Evolutionary conservation across 176 grass and related monocot genomes (phyloP).

Genomic region (Avena atlantica): DNA sequence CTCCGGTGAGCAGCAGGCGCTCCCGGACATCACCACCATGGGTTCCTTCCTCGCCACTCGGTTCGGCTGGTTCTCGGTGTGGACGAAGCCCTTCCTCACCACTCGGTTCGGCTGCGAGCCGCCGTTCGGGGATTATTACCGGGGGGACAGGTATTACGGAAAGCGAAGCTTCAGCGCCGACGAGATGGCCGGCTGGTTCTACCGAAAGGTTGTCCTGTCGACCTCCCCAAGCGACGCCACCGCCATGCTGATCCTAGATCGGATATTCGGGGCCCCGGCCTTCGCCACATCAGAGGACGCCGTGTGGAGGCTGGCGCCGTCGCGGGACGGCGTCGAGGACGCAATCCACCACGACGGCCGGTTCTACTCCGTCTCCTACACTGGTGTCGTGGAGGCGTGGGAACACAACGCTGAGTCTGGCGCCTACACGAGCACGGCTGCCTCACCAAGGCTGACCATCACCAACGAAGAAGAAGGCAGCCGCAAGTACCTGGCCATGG

Average conservation of each 20-base stretch:
- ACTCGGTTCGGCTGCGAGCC: not conserved
- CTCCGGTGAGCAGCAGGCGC: not conserved
- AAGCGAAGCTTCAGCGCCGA: fast-evolving
- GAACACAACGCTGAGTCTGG: not conserved
- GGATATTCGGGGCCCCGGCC: not conserved
- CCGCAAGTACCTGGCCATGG: not conserved
- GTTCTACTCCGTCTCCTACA: not conserved
- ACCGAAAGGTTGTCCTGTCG: conserved; percentile 5
- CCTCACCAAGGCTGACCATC: not conserved
- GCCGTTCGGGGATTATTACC: not conserved
- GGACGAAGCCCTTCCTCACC: not conserved
- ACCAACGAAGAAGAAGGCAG: not conserved
- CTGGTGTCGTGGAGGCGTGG: not conserved
- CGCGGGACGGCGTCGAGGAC: not conserved
- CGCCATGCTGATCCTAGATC: not conserved
- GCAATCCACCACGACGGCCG: not conserved
- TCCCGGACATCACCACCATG: conserved; percentile 18
- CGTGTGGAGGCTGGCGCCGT: not conserved
- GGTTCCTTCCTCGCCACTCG: not conserved
- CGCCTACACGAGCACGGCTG: not conserved
- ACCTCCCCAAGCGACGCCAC: too few species aligned
- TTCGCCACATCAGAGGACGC: not conserved
- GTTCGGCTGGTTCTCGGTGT: not conserved
- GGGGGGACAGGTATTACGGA: fast-evolving
- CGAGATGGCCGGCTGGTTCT: not conserved